Evolutionary conservation across 495 filamentous ascomycete species (phyloP).

Genomic region (Neohortaea acidophila): DNA sequence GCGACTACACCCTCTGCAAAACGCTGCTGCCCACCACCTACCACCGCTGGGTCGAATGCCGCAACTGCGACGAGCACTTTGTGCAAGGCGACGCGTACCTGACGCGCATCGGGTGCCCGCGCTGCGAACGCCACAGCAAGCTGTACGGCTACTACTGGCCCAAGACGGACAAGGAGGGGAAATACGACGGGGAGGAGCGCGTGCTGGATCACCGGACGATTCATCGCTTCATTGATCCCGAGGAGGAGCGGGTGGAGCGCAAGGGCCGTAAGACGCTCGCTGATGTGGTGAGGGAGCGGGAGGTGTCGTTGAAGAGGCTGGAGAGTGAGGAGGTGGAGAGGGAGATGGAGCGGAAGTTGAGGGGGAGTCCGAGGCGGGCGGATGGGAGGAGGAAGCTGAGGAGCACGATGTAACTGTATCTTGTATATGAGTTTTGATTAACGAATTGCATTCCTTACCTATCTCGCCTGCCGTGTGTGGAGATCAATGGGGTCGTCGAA

Average conservation of each 20-base stretch:
- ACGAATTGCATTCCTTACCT: too few species aligned
- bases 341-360: conserved; percentile 20
- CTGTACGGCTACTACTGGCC: conserved; percentile 93
- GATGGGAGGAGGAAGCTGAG: conserved; percentile 11
- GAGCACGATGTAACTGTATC: conserved; percentile 8
- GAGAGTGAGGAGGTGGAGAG: conserved; percentile 6
- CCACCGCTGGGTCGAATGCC: conserved; percentile 74
- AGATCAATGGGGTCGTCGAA: too few species aligned
- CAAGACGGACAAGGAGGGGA: conserved; percentile 67
- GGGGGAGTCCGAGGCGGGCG: conserved; percentile 16
- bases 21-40: conserved; percentile 55
- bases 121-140: conserved; percentile 91
- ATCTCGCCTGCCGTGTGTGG: too few species aligned
- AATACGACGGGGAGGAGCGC: conserved; percentile 52
- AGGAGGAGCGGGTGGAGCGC: conserved; percentile 23
- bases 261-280: conserved; percentile 19
- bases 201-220: conserved; percentile 28
- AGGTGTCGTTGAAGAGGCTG: neutral
- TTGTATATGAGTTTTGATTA: too few species aligned
- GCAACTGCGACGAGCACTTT: conserved; percentile 63
- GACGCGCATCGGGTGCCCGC: conserved; percentile 67
- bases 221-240: conserved; percentile 28
- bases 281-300: conserved; percentile 10
- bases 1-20: conserved; percentile 44
- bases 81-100: conserved; percentile 76